These are phyloP conservation scores for Solanum verrucosum DNA, from an alignment of 257 asterid species.

Conservation along the genomic window DNA sequence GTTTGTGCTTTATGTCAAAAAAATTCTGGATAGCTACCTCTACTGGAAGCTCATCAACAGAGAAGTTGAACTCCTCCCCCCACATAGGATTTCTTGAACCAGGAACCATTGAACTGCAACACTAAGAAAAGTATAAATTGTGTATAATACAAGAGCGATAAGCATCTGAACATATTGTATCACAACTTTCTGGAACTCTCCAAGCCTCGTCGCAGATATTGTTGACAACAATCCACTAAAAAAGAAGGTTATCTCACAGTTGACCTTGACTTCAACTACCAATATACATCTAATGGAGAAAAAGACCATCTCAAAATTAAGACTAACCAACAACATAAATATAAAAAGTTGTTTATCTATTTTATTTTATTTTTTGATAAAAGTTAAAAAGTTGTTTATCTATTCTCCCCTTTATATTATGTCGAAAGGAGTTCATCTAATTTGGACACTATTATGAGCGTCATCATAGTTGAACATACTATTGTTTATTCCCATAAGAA, in stretches of 20 bases:
- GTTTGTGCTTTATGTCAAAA: not conserved
- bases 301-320: not conserved
- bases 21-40: slow-evolving; percentile 33
- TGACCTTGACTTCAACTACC: not conserved
- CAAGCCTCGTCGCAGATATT: not conserved
- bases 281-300: not conserved
- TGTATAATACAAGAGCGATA: not conserved
- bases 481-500: not conserved
- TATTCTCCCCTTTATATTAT: not conserved
- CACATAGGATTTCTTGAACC: slow-evolving; percentile 97
- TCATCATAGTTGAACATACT: not conserved
- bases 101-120: slow-evolving; percentile 89
- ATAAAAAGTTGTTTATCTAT: not conserved
- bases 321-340: not conserved
- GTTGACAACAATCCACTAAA: not conserved
- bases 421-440: not conserved
- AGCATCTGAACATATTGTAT: not conserved
- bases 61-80: slow-evolving; percentile 92
- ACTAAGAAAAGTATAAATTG: slow-evolving; percentile 1
- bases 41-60: slow-evolving; percentile 76
- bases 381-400: not conserved
- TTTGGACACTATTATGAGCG: not conserved
- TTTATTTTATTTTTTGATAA: no score
- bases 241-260: not conserved
- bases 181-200: not conserved